Evolutionary conservation across 192 early-diverging fungal genomes (phyloP), one percentile per base, ranked within the genome.

Genomic region (Podila epicladia): DNA sequence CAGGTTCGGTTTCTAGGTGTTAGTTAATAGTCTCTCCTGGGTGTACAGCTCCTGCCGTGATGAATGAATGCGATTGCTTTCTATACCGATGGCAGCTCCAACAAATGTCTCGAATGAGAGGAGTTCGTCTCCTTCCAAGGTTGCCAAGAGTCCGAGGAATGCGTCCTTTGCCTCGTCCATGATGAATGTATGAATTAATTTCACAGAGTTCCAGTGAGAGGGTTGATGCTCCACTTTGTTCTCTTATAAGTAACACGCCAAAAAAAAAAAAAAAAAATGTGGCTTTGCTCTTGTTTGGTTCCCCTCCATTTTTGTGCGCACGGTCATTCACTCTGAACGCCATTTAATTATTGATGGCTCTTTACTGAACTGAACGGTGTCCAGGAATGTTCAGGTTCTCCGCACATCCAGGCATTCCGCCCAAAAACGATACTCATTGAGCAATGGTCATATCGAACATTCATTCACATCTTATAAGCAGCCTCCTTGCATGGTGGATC

Each of bases 21-120:
- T 45, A 45, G 41, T 45, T 11, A 45, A 17, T 9, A 9, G 35
- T 4, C 13, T 41, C 41, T 45, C 41, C 15, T 45, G 12, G 15
- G 41, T 45, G 15, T 12, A 7, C 38, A 17, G 1, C 41, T 45
- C 41, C 8, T 45, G 12, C 17, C 8, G 2, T 24, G 53, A 19
- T 26, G 24, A 20, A 55, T 24, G 24, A n/a, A 55, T 62, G 5
- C 28, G 26, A 20, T 32, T 7, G 22, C 3, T 41, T 69, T 58
- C 15, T 59, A 26, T 72, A 79, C 76, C 76, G 15, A 79, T 64
- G 41, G 76, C 76, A 26, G 69, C 76, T 8, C 76, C 76, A 29
- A 79, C 70, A 72, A 79, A 79, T 31, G 76, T 79, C 60, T 79
- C 76, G 35, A 79, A 79, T 26, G 76, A 79, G 38, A 79, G 69